Evolutionary conservation across 371 early-diverging fungal species (phyloP), one percentile per base, ranked within the genome.

Genomic region (Rhizoclosmatium hyalinum): DNA sequence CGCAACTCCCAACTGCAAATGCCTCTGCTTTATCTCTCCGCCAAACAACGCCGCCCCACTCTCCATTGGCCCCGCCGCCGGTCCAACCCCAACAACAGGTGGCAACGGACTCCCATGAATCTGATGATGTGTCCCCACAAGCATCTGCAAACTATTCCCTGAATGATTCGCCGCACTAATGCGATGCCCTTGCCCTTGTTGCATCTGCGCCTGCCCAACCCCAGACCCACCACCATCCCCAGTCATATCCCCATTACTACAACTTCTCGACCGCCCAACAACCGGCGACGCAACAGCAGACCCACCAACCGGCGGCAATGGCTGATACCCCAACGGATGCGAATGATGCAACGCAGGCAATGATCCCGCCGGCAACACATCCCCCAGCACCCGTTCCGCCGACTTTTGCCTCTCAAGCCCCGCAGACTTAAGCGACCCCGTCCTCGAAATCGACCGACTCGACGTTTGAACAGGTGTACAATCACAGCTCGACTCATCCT

Each of bases 61-160:
- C 24, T 24, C 24, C 24, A 24, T 24, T 24, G 24, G 24, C 24
- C 24, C 24, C 24, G 24, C 24, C 24, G 24, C 24, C 24, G 24
- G 24, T 24, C 24, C 24, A 24, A 24, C 24, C 24, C 24, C 24
- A 24, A 8, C 63, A 63, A 14, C 8, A 10, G 32, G 41, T 0
- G 41, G 42, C 0, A 32, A 14, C 4, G 63, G 32, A 19, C 8
- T 32, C 12, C 63, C 41, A 41, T 43, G 42, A 39, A 63, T 41
- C n/a, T 63, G 63, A 41, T 32, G 63, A 14, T 63, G 63, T 12
- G 63, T 32, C 8, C 63, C 63, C 24, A 41, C 42, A 12, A 41
- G 63, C 63, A 63, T 63, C 41, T 63, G 63, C 3, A 43, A 41
- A 63, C 63, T 63, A 8, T 63, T 63, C 10, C 42, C 63, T 0